A percentile compares a stretch with the other conserved stretches of the same genome.
These are phyloP conservation scores for Reutealis trisperma DNA, from an alignment of 345 rosid species.

Conservation along the genomic window DNA sequence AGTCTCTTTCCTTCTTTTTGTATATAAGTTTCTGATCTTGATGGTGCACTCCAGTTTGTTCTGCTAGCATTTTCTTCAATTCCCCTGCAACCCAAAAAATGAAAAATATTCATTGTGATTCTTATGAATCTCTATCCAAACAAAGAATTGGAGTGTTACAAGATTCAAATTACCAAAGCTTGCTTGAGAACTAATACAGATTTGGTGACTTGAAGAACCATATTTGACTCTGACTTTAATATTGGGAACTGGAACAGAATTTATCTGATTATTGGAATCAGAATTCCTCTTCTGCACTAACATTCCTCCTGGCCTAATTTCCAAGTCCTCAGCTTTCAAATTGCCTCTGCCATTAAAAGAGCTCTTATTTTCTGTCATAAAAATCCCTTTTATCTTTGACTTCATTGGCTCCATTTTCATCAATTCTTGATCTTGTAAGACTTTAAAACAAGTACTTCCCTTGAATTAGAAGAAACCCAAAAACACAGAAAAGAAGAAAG, in stretches of 20 bases:
- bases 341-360: constrained; percentile 5
- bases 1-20: constrained; percentile 37
- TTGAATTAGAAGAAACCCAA: constrained; percentile 12
- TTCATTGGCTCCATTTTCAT: constrained; percentile 19
- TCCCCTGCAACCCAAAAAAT: constrained; percentile 27
- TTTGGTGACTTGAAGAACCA: constrained; percentile 24
- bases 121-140: neutral
- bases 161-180: constrained; percentile 26
- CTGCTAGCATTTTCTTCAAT: constrained; percentile 30
- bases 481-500: constrained; percentile 8
- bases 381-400: constrained; percentile 21
- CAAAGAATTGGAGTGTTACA: neutral
- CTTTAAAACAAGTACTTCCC: neutral
- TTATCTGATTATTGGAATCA: constrained; percentile 10
- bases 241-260: constrained; percentile 16
- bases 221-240: constrained; percentile 29
- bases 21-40: constrained; percentile 31
- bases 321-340: constrained; percentile 17
- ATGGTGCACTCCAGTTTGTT: constrained; percentile 28
- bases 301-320: constrained; percentile 36
- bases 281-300: constrained; percentile 30
- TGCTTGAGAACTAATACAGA: constrained; percentile 29
- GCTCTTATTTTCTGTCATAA: constrained; percentile 5
- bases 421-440: neutral
- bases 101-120: neutral